Evolutionary conservation across 2,329 filamentous ascomycete species (phyloP).

Genomic region (Claviceps paspali): DNA sequence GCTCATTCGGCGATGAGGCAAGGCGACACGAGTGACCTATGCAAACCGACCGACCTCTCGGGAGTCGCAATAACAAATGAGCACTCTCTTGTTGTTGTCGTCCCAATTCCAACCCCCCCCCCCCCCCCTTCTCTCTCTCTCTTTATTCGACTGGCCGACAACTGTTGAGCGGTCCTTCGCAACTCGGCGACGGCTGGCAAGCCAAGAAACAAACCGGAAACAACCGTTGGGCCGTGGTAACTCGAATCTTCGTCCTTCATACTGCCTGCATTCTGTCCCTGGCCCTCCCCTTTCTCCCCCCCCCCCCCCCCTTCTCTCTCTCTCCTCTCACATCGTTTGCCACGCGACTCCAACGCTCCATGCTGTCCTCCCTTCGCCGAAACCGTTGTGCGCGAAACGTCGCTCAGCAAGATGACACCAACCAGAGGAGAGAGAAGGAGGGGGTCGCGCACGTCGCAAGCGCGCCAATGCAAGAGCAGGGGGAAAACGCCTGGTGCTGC

Average conservation of each 20-base stretch:
- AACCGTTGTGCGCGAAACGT: background rate
- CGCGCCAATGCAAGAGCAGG: slow-evolving; percentile 1
- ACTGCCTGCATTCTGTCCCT: too few relatives aligned
- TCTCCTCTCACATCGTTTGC: background rate
- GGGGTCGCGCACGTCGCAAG: background rate
- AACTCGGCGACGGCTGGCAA: slow-evolving; percentile 3
- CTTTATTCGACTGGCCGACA: slow-evolving; percentile 1
- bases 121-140: too few relatives aligned
- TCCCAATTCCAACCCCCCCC: too few relatives aligned
- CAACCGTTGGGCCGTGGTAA: background rate
- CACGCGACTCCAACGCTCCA: background rate
- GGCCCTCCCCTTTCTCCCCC: too few relatives aligned
- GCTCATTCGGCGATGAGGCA: too few relatives aligned
- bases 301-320: background rate
- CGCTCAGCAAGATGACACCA: background rate
- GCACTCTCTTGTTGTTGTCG: too few relatives aligned
- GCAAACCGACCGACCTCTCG: background rate
- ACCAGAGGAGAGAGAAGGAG: background rate
- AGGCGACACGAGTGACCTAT: background rate
- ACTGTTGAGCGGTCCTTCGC: slow-evolving; percentile 2
- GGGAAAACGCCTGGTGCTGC: slow-evolving; percentile 1
- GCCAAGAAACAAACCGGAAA: background rate
- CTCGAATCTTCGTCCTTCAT: background rate
- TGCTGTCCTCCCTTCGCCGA: background rate
- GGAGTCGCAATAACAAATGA: slow-evolving; percentile 1